These are phyloP conservation scores for Galerina marginata DNA, from an alignment of 768 basidiomycete species.

Conservation along the genomic window DNA sequence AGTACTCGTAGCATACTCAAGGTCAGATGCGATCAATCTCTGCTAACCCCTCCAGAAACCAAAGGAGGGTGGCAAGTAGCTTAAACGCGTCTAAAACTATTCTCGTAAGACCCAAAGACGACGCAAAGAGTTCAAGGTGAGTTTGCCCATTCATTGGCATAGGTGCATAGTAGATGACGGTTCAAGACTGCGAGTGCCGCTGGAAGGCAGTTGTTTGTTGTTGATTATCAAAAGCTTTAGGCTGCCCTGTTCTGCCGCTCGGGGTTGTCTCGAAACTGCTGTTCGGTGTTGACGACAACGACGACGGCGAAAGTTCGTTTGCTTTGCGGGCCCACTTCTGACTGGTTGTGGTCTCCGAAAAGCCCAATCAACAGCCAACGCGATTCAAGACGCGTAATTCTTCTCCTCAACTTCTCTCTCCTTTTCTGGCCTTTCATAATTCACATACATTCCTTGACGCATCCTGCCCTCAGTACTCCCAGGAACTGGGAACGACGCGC, in stretches of 20 bases:
- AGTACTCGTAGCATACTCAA: too few relatives aligned
- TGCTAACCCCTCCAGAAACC: too few relatives aligned
- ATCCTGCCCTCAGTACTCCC: constrained; percentile 17
- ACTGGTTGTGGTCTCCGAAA: constrained; percentile 35
- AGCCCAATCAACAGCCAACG: constrained; percentile 30
- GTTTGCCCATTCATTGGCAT: neutral
- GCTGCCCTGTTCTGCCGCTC: constrained; percentile 25
- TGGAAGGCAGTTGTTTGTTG: neutral
- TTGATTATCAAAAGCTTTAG: constrained; percentile 24
- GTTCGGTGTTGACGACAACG: constrained; percentile 42
- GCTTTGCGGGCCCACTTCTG: constrained; percentile 37
- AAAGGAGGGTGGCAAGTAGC: too few relatives aligned
- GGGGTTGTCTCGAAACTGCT: constrained; percentile 23
- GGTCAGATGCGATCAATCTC: too few relatives aligned
- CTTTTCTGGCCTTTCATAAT: constrained; percentile 34
- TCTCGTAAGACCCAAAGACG: too few relatives aligned
- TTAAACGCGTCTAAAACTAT: too few relatives aligned
- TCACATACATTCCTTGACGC: constrained; percentile 24
- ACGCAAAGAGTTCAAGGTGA: too few relatives aligned
- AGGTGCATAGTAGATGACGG: too few relatives aligned
- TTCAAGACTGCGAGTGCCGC: too few relatives aligned
- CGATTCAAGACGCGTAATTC: constrained; percentile 43
- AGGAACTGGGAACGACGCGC: constrained; percentile 24
- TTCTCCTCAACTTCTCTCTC: constrained; percentile 39
- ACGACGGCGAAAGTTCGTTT: constrained; percentile 35